Evolutionary conservation across 73 alveolate species (phyloP).

Genomic region (Uronychia setigera): DNA sequence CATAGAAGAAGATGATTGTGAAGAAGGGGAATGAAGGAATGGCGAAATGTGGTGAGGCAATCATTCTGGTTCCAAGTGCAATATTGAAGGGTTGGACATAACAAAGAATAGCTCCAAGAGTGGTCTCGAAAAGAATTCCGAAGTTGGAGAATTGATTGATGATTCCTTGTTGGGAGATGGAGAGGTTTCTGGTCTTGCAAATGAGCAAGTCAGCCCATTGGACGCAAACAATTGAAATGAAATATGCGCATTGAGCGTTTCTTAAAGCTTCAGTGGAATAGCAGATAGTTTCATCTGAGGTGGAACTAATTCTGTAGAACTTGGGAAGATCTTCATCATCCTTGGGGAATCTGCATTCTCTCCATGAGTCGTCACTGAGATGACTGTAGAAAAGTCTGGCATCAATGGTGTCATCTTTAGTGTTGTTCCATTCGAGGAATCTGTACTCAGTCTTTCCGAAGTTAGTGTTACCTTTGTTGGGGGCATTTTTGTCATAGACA

Average conservation of each 20-base stretch:
- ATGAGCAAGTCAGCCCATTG: slow-evolving; percentile 87
- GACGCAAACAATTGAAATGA: slow-evolving; percentile 81
- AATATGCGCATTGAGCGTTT: slow-evolving; percentile 94
- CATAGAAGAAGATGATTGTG: slow-evolving; percentile 61
- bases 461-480: slow-evolving; percentile 52
- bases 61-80: slow-evolving; percentile 76
- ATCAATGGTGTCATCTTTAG: slow-evolving; percentile 44
- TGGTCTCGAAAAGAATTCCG: slow-evolving; percentile 68
- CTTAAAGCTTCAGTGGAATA: slow-evolving; percentile 94
- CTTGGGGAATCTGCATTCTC: slow-evolving; percentile 61
- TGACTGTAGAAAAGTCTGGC: slow-evolving; percentile 51
- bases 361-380: slow-evolving; percentile 42
- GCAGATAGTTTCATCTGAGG: slow-evolving; percentile 63
- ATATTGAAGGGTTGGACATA: slow-evolving; percentile 61
- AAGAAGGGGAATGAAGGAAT: slow-evolving; percentile 63
- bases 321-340: slow-evolving; percentile 38
- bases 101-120: slow-evolving; percentile 47
- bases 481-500: slow-evolving; percentile 31
- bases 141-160: slow-evolving; percentile 53
- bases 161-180: slow-evolving; percentile 62
- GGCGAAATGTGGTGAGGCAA: slow-evolving; percentile 72
- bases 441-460: slow-evolving; percentile 14
- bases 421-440: slow-evolving; percentile 44
- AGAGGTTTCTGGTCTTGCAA: slow-evolving; percentile 82
- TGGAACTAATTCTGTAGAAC: slow-evolving; percentile 44